Conservation (phyloP, 768 basidiomycete species). For the Lactarius sanguifluus region DNA sequence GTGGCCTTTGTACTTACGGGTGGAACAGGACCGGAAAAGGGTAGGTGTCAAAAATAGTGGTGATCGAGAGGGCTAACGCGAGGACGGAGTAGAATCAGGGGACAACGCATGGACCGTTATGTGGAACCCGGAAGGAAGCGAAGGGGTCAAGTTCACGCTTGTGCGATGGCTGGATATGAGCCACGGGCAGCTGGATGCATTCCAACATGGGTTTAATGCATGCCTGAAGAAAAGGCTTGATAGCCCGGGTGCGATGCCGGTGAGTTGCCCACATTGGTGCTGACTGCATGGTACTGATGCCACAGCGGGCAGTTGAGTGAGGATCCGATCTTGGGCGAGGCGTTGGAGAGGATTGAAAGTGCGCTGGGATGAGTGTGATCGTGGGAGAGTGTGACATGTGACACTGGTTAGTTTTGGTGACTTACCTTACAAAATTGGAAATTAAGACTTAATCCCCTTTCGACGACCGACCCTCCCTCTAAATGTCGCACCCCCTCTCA, state of each 20-base stretch:
- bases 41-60: neutral
- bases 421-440: slow-evolving; percentile 11
- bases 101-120: slow-evolving; percentile 16
- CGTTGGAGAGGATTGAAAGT: neutral
- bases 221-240: slow-evolving; percentile 15
- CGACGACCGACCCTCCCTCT: neutral
- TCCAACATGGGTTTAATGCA: slow-evolving; percentile 6
- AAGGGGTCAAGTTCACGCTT: slow-evolving; percentile 11
- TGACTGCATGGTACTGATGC: neutral
- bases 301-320: slow-evolving; percentile 6
- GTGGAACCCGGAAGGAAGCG: slow-evolving; percentile 19
- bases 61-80: slow-evolving; percentile 17
- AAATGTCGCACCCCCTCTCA: slow-evolving; percentile 13
- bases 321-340: slow-evolving; percentile 12
- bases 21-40: slow-evolving; percentile 19
- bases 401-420: neutral
- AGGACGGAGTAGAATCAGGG: slow-evolving; percentile 8
- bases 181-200: neutral
- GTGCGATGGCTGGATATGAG: slow-evolving; percentile 16
- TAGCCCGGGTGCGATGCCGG: slow-evolving; percentile 5
- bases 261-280: slow-evolving; percentile 5
- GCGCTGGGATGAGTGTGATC: neutral
- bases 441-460: slow-evolving; percentile 6
- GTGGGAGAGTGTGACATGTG: slow-evolving; percentile 17
- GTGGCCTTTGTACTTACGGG: slow-evolving; percentile 3